Base-by-base conservation (phyloP, 371 early-diverging fungal genomes). In the Zopfochytrium polystomum region DNA sequence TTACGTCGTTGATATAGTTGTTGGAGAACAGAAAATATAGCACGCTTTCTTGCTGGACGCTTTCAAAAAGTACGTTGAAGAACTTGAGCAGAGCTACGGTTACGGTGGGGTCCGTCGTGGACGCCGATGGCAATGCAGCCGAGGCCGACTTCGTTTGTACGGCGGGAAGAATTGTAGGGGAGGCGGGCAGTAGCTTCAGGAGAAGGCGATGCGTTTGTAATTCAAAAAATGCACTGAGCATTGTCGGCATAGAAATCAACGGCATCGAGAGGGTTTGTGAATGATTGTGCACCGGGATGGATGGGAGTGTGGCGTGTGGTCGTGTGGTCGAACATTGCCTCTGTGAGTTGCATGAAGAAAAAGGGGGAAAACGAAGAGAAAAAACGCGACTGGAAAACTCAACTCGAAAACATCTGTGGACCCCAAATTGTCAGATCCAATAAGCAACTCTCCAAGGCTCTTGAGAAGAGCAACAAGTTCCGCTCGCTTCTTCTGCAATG, bases 1-100 rank as follows among this genome's bases (percentile, higher is more conserved):
- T 68, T 30, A 72, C 57, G 4, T 66, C 60, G 49, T 72, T 72
- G 42, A 72, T 66, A 57, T 63, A 68, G 55, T 72, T 68, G 56
- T 65, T 68, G 11, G 73, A 72, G 29, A 68, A 56, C 4, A 72
- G 55, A 0, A 68, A 63, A 26, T 59, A 57, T 3, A 65, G 35
- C 29, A 71, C 38, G 18, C 47, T 29, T 25, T 52, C 47, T 9
- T 34, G 49, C n/a, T 61, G 38, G 23, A 68, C 52, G 43, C 58
- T 65, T 43, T 67, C 67, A n/a, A 62, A 20, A 15, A 71, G 45
- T 15, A 67, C 55, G 56, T 65, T 71, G 68, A 67, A 68, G 52
- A 71, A 71, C 1, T 52, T 34, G 9, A 71, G 63, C 30, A 68
- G 1, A 4, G 59, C 43, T 7, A 60, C 15, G 4, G 58, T n/a